A percentile compares a stretch with the other conserved stretches of the same genome.
These are phyloP conservation scores for Pseudogymnoascus verrucosus DNA, from an alignment of 2,329 filamentous ascomycete genomes.

Conservation along the genomic window DNA sequence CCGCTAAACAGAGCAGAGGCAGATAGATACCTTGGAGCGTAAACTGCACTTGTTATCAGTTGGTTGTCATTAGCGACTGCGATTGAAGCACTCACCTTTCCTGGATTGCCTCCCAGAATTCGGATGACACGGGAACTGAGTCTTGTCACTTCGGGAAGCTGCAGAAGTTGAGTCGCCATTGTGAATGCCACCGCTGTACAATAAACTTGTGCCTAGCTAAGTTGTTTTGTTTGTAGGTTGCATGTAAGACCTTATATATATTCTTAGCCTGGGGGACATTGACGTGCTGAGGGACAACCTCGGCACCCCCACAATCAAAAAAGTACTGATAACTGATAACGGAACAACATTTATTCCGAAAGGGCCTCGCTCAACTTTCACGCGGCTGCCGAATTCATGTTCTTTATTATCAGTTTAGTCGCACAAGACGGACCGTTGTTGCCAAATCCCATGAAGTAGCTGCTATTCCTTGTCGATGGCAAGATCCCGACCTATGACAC, in stretches of 20 bases:
- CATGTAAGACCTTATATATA: not conserved
- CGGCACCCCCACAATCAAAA: not conserved
- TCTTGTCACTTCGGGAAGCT: constrained; percentile 63
- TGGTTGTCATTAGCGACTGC: constrained; percentile 2
- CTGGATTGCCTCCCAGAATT: constrained; percentile 83
- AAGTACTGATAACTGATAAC: not conserved
- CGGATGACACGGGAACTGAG: constrained; percentile 72
- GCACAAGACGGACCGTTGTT: constrained; percentile 4
- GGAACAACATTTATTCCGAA: constrained; percentile 5
- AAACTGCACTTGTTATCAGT: constrained; percentile 33
- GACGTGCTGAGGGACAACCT: constrained; percentile 3
- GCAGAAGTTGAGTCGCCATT: constrained; percentile 26
- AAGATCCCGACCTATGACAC: constrained; percentile 24
- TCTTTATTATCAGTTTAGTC: constrained; percentile 8
- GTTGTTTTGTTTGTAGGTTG: not conserved
- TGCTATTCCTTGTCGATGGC: constrained; percentile 18
- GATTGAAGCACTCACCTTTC: constrained; percentile 53
- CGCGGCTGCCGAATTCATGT: constrained; percentile 5
- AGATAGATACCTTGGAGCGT: constrained; percentile 48
- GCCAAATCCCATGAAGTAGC: constrained; percentile 6
- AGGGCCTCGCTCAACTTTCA: constrained; percentile 7
- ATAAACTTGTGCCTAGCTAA: not conserved
- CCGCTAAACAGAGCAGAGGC: not conserved
- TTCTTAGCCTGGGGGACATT: not conserved
- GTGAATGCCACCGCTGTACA: not conserved